Conservation (phyloP, 495 filamentous ascomycete species). For the Penicillium roqueforti region DNA sequence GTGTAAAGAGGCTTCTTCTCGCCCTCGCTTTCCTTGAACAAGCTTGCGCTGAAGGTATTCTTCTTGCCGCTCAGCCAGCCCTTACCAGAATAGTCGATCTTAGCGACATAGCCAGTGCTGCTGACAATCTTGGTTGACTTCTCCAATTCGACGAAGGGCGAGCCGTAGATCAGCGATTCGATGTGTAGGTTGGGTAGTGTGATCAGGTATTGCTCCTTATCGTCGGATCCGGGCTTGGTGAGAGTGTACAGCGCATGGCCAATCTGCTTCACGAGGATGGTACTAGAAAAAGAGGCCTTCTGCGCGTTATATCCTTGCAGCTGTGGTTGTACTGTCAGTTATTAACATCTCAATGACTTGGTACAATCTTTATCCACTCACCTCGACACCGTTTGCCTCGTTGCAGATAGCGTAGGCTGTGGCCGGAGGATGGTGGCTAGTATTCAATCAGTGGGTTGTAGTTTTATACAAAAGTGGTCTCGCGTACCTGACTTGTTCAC, state of each 20-base stretch:
- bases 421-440: conserved; percentile 92
- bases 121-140: conserved; percentile 76
- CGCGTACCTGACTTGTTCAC: conserved; percentile 74
- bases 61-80: conserved; percentile 95
- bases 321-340: conserved; percentile 26
- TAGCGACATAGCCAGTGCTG: conserved; percentile 82
- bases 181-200: conserved; percentile 91
- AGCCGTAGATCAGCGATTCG: conserved; percentile 86
- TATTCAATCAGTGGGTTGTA: conserved; percentile 4
- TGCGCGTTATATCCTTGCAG: conserved; percentile 97
- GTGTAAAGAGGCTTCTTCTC: conserved; percentile 84
- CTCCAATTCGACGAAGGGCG: conserved; percentile 87
- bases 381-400: conserved; percentile 70
- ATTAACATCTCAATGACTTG: not conserved
- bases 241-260: conserved; percentile 85
- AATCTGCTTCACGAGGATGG: conserved; percentile 94
- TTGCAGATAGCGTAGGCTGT: conserved; percentile 94
- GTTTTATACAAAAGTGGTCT: conserved; percentile 2
- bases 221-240: conserved; percentile 52
- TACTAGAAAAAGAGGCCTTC: conserved; percentile 87
- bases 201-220: conserved; percentile 77
- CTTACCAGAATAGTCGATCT: conserved; percentile 87
- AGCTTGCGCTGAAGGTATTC: conserved; percentile 76
- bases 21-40: conserved; percentile 66
- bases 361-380: conserved; percentile 22